A percentile compares a stretch with the other conserved stretches of the same genome.
phyloP scores from a whole-genome alignment of 345 rosid species.

The Sisymbrium irio region DNA sequence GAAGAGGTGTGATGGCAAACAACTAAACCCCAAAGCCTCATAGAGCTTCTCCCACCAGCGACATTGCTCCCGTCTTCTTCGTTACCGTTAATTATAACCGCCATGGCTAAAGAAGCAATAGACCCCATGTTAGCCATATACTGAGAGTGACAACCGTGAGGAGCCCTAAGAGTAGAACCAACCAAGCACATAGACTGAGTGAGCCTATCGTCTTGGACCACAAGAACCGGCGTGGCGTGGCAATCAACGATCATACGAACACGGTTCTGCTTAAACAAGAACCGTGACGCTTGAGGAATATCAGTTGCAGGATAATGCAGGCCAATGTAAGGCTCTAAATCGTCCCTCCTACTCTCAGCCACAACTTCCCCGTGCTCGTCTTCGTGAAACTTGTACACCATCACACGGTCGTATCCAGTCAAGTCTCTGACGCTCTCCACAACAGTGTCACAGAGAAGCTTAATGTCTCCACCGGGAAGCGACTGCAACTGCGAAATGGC shows the following conservation, averaged over 20 bases:
- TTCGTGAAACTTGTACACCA: slow-evolving; percentile 98
- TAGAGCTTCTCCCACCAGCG: slow-evolving; percentile 62
- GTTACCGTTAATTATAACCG: slow-evolving; percentile 82
- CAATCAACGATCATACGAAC: slow-evolving; percentile 98
- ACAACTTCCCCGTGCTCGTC: slow-evolving; percentile 99
- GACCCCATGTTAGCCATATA: slow-evolving; percentile 98
- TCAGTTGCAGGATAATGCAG: slow-evolving; percentile 97
- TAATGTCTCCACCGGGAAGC: slow-evolving; percentile 91
- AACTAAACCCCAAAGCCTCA: slow-evolving; percentile 96
- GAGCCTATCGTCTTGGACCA: slow-evolving; percentile 71
- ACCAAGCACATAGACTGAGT: slow-evolving; percentile 92
- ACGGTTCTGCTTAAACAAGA: slow-evolving; percentile 91
- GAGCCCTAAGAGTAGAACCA: slow-evolving; percentile 96
- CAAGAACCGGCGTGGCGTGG: slow-evolving; percentile 54
- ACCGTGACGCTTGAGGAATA: slow-evolving; percentile 95
- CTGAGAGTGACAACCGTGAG: slow-evolving; percentile 95
- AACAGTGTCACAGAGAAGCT: slow-evolving; percentile 84
- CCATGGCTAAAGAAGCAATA: slow-evolving; percentile 83
- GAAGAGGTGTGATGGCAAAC: slow-evolving; percentile 98
- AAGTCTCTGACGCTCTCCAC: slow-evolving; percentile 85
- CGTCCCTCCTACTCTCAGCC: slow-evolving; percentile 80
- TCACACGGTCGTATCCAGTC: slow-evolving; percentile 90
- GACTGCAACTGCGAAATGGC: slow-evolving; percentile 89
- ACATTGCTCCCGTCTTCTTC: slow-evolving; percentile 57
- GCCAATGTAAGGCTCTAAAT: slow-evolving; percentile 87